These are phyloP conservation scores for Penicillium bovifimosum DNA, from an alignment of 495 filamentous ascomycete genomes.

Conservation along the genomic window DNA sequence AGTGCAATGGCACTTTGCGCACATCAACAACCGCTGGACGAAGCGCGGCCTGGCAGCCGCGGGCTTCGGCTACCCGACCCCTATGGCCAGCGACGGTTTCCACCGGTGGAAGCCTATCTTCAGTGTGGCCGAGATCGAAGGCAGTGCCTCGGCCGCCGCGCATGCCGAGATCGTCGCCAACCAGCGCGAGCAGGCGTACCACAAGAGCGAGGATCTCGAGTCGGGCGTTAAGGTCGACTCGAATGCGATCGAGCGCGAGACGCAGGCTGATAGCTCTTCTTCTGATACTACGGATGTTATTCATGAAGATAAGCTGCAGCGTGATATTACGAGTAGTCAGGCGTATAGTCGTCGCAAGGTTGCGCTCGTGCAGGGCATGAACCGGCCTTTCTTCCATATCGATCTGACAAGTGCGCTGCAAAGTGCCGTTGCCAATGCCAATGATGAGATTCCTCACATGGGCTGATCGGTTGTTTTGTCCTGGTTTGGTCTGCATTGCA, in stretches of 20 bases:
- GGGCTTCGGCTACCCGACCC: slow-evolving; percentile 85
- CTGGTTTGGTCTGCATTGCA: slow-evolving; percentile 9
- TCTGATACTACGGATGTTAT: slow-evolving; percentile 27
- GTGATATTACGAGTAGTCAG: slow-evolving; percentile 42
- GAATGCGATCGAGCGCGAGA: slow-evolving; percentile 29
- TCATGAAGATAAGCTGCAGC: slow-evolving; percentile 40
- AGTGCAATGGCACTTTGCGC: slow-evolving; percentile 95
- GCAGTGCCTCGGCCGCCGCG: slow-evolving; percentile 59
- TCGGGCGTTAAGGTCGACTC: slow-evolving; percentile 24
- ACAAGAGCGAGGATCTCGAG: slow-evolving; percentile 37
- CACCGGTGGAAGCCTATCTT: slow-evolving; percentile 94
- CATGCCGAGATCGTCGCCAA: slow-evolving; percentile 55
- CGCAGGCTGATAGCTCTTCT: slow-evolving; percentile 25
- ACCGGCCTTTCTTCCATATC: slow-evolving; percentile 89
- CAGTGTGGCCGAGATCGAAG: slow-evolving; percentile 85
- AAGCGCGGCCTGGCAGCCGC: slow-evolving; percentile 90
- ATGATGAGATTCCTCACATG: slow-evolving; percentile 20
- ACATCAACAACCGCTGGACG: slow-evolving; percentile 95
- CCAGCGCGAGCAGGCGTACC: slow-evolving; percentile 46
- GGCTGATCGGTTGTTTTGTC: not conserved
- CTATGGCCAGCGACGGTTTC: slow-evolving; percentile 48
- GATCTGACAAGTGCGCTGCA: slow-evolving; percentile 89
- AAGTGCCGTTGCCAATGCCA: slow-evolving; percentile 73
- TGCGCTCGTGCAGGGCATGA: slow-evolving; percentile 75
- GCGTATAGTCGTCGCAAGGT: slow-evolving; percentile 42